Evolutionary conservation across 2,329 filamentous ascomycete species (phyloP), one percentile per base, ranked within the genome.

Genomic region (Apiospora pterosperma): DNA sequence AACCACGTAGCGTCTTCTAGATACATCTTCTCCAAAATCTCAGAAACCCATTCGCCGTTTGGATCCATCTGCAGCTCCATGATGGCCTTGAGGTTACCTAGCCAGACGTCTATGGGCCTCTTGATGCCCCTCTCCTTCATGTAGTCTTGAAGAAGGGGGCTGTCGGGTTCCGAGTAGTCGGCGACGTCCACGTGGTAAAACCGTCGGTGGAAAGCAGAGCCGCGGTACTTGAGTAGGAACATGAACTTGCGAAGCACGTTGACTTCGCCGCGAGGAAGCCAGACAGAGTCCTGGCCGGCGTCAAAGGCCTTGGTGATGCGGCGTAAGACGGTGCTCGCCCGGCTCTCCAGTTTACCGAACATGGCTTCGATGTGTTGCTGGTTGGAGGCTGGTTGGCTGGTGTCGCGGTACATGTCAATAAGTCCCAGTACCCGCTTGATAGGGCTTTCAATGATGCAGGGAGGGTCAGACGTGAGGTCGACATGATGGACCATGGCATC

Each of bases 201-300:
- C 0, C 78, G 74, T 16, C 63, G 61, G 64, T 76, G 72, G 58
- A 80, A 79, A 5, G 41, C 64, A 1, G 69, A 70, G n/a, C 73
- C 72, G 16, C 81, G 77, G 59, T 82, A 83, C 64, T 80, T 80
- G 69, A 82, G 75, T 4, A 83, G 68, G 66, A 82, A 82, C 3
- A 81, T 71, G 61, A 82, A 82, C 63, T 81, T 82, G 58, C 81
- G 77, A 11, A 83, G 39, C 1, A 73, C 61, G 65, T 82, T 72
- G 55, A 66, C 62, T 59, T 71, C 68, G 28, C 67, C 63, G 16
- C 69, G 69, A n/a, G 64, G 67, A 25, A 71, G 59, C 66, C 66
- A 68, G 5, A 69, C 38, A 5, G 36, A 60, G 7, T 59, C 41
- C 0, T 65, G 52, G 5, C 62, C 61, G n/a, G 59, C 48, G 34